Conservation (phyloP, 768 basidiomycete species). For the Pisolithus microcarpus region DNA sequence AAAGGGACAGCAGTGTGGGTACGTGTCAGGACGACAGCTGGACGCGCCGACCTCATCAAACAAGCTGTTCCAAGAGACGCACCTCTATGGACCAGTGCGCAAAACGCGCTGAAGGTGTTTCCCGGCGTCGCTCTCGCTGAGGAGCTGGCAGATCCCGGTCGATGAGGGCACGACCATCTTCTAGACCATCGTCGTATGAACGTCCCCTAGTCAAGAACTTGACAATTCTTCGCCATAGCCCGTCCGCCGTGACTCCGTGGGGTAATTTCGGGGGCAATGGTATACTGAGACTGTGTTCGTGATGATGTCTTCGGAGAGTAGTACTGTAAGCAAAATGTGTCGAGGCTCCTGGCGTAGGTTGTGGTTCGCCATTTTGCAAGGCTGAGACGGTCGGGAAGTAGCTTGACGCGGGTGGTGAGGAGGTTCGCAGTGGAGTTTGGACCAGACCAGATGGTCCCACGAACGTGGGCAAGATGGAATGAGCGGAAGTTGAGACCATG, state of each 20-base stretch:
- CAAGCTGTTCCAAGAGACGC: conserved; percentile 14
- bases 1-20: neutral
- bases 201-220: conserved; percentile 28
- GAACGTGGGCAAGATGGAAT: neutral
- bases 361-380: conserved; percentile 41
- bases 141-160: conserved; percentile 10
- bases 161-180: conserved; percentile 30
- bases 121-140: conserved; percentile 27
- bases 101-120: conserved; percentile 62
- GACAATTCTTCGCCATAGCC: conserved; percentile 37
- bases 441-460: conserved; percentile 4
- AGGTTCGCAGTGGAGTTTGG: conserved; percentile 21
- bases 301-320: conserved; percentile 61
- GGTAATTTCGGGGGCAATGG: conserved; percentile 38
- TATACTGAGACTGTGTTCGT: conserved; percentile 40
- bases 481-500: no score
- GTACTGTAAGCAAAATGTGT: conserved; percentile 81
- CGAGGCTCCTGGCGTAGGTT: conserved; percentile 57
- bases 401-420: conserved; percentile 73
- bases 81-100: conserved; percentile 64
- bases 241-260: conserved; percentile 38
- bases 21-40: neutral
- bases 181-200: conserved; percentile 21
- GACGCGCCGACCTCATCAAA: neutral
- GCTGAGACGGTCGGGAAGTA: conserved; percentile 62